Base-by-base conservation (phyloP, 2,329 filamentous ascomycete species). In the Blumeria graminis region DNA sequence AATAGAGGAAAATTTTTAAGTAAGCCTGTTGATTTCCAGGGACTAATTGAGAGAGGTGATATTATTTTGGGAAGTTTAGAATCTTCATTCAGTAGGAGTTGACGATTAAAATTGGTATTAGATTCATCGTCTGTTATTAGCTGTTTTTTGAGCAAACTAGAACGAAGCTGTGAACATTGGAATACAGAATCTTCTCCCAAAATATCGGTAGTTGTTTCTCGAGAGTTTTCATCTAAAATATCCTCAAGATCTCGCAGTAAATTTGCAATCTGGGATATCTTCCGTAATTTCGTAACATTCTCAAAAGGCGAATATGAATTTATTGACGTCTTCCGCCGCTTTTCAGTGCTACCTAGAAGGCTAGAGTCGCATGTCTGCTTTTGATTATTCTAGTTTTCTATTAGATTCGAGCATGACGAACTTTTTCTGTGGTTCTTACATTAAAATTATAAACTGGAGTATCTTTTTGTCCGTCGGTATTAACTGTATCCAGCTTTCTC, bases 21-120 rank as follows among this genome's bases (percentile, higher is more conserved):
- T 41, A 81, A 73, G 38, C 75, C 72, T 57, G 72, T 67, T 35
- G 66, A 69, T n/a, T 66, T 72, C 75, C 73, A 82, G 57, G 70
- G 71, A 56, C 69, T 73, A 46, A 72, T 65, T 38, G 59, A 60
- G 18, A 58, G 48, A n/a, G 61, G 57, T 28, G 62, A 60, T 16
- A 62, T 56, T 28, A 59, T 54, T 46, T 62, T 61, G 0, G 62
- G 58, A n/a, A 60, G 43, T 55, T 62, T 63, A 9, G 53, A 54
- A 22, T 56, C 51, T 41, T 60, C 59, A 59, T 59, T 56, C 57
- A 58, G 60, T 41, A 38, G 28, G 51, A 56, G 55, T 54, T 50
- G 35, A 18, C 52, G n/a, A 13, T 46, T 46, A 4, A 28, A 4
- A 46, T 11, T 5, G 11, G 14, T n/a, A 7, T 46, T 41, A 9